These are phyloP conservation scores for Jacaranda copaia DNA, from an alignment of 257 asterid genomes.

Conservation along the genomic window DNA sequence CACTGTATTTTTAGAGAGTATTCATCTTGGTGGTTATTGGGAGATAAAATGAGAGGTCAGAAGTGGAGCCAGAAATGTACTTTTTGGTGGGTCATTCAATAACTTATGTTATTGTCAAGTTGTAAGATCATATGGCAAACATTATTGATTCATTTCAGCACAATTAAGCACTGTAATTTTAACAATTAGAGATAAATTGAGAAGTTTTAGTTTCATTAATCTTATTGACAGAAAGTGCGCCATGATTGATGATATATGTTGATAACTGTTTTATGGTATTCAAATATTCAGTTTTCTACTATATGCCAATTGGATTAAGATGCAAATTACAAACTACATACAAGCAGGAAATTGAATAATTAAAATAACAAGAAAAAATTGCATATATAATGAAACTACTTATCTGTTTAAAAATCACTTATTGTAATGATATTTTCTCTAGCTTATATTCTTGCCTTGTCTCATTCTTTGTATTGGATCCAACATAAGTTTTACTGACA, in stretches of 20 bases:
- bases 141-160: neutral
- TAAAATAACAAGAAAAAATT: neutral
- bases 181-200: neutral
- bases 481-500: neutral
- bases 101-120: neutral
- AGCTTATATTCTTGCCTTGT: neutral
- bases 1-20: constrained; percentile 1
- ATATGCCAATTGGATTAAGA: neutral
- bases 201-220: neutral
- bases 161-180: neutral
- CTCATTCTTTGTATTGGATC: neutral
- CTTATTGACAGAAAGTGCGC: constrained; percentile 5
- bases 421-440: neutral
- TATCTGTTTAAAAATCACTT: neutral
- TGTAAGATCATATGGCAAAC: neutral
- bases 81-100: neutral
- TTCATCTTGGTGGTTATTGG: constrained; percentile 9
- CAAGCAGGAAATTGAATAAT: neutral
- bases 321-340: neutral
- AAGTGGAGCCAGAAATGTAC: neutral
- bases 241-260: neutral
- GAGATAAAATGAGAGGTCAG: constrained; percentile 21
- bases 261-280: neutral
- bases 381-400: neutral
- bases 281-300: neutral